These are phyloP conservation scores for Fraxinus baroniana DNA, from an alignment of 305 asterid genomes.

Conservation along the genomic window DNA sequence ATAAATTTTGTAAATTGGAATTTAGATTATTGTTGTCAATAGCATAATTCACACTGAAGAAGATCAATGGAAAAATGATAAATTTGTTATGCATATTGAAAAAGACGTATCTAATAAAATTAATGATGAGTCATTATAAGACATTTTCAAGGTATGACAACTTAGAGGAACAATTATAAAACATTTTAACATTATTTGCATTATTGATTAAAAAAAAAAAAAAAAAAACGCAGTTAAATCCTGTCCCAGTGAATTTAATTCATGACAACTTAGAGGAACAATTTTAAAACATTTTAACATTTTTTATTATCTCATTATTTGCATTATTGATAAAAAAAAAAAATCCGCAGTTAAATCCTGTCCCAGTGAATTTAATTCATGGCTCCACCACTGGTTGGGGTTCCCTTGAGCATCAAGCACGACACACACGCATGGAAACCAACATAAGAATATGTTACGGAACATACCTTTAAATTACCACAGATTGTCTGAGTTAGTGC, in stretches of 20 bases:
- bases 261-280: too few species aligned
- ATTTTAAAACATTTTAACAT: too few species aligned
- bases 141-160: too few species aligned
- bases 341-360: too few species aligned
- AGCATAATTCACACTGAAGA: neutral
- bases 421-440: neutral
- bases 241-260: neutral
- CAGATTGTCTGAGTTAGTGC: slow-evolving; percentile 94
- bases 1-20: neutral
- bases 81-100: neutral
- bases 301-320: too few species aligned
- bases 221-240: neutral
- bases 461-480: slow-evolving; percentile 84
- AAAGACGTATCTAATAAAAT: neutral
- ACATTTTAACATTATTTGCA: too few species aligned
- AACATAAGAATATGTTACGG: neutral
- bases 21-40: neutral
- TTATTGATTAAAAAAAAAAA: neutral
- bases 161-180: too few species aligned
- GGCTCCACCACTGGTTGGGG: neutral
- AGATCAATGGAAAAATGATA: neutral
- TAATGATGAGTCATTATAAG: too few species aligned
- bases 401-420: neutral
- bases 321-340: too few species aligned
- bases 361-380: neutral